Evolutionary conservation across 2,329 filamentous ascomycete species (phyloP), one percentile per base, ranked within the genome.

Genomic region (Acrodontium crateriforme): DNA sequence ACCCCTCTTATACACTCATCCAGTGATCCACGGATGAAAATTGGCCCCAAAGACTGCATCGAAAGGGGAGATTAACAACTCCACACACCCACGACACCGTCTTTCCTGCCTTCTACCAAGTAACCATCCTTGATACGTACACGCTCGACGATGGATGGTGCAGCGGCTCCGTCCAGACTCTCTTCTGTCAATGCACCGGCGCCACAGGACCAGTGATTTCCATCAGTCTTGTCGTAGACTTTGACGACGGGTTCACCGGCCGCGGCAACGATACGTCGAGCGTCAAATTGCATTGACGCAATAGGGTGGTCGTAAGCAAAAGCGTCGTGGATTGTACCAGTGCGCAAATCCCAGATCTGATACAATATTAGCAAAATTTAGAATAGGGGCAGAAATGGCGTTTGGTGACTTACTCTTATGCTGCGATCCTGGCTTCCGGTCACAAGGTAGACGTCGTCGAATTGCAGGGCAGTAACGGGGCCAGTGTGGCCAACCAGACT

Each of bases 311-410:
- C 85, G 58, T 95, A 98, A 13, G 87, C 89, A 54, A 85, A 98
- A 11, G 87, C 89, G 53, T 98, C 89, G 53, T 79, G 79, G 44
- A 98, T 94, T 18, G 84, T 85, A 24, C 89, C 89, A 9, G 84
- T 95, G 30, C 89, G 80, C 31, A 98, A 77, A 57, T 98, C 89
- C 89, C 89, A 98, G 51, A 98, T 95, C 85, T 95, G 49, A 20
- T 16, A n/a, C 15, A 39, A 34, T 39, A 45, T 56, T 41, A 51
- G 45, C 26, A 31, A 14, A 11, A 18, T 27, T 34, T 12, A 6
- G 21, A 18, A 24, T 13, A 9, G 18, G 15, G 17, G 18, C 17
- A 23, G 9, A 24, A 15, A 12, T 27, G 22, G 34, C 27, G 13
- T 19, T 24, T 24, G 3, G 17, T 8, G 11, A 67, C 83, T 69